Percentiles rank a stretch among this genome's conserved stretches.
Evolutionary conservation across 768 basidiomycete genomes (phyloP).

Genomic region (Trametes punicea): DNA sequence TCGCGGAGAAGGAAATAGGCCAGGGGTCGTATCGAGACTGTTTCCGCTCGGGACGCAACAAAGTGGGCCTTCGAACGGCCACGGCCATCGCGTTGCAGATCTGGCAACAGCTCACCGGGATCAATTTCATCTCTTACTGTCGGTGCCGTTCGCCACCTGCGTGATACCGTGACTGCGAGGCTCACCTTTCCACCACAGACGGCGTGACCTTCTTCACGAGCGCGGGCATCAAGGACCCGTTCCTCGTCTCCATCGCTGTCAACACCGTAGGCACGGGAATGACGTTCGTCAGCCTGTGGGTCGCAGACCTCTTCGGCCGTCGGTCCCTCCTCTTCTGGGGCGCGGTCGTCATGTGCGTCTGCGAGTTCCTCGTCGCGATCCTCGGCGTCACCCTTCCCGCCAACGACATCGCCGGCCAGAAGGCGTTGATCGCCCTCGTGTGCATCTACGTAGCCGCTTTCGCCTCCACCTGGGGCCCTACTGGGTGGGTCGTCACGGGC

Average conservation of each 20-base stretch:
- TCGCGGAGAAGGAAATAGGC: constrained; percentile 15
- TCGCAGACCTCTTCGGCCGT: constrained; percentile 79
- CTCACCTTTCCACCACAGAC: neutral
- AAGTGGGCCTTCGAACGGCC: constrained; percentile 67
- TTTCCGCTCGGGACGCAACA: constrained; percentile 42
- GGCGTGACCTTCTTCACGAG: constrained; percentile 15
- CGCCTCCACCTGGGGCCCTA: constrained; percentile 67
- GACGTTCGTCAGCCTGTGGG: constrained; percentile 75
- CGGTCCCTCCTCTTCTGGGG: constrained; percentile 75
- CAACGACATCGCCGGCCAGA: constrained; percentile 50
- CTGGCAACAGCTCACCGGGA: constrained; percentile 75
- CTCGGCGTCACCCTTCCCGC: constrained; percentile 45
- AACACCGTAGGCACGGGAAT: constrained; percentile 73
- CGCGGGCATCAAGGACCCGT: constrained; percentile 40
- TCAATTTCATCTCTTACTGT: constrained; percentile 45
- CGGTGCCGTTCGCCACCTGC: neutral
- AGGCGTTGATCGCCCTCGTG: constrained; percentile 54
- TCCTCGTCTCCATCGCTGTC: constrained; percentile 61
- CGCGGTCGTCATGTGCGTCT: constrained; percentile 77
- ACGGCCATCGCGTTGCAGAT: constrained; percentile 78
- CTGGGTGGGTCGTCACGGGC: constrained; percentile 57
- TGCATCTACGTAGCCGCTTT: constrained; percentile 45
- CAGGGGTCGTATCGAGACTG: constrained; percentile 18
- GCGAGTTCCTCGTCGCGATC: constrained; percentile 78
- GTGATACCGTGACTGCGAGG: neutral